Percentiles rank a stretch among this genome's conserved stretches.
phyloP scores from a whole-genome alignment of 352 stramenopile genomes.

The Globisporangium orthogonon region DNA sequence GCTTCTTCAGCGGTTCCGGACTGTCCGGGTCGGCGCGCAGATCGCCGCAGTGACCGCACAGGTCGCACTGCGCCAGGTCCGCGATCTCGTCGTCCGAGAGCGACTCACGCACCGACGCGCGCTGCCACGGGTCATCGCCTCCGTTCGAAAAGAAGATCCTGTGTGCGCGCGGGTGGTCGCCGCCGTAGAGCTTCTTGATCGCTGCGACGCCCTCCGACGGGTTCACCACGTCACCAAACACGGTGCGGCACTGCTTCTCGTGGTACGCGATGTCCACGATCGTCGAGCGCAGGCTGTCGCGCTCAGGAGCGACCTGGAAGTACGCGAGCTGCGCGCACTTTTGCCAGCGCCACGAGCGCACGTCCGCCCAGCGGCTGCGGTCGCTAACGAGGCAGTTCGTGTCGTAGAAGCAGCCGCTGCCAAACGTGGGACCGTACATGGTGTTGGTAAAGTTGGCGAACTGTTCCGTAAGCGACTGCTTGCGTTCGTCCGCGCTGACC shows the following conservation, averaged over 20 bases:
- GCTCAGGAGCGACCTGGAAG: slow-evolving; percentile 72
- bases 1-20: slow-evolving; percentile 54
- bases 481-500: slow-evolving; percentile 36
- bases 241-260: slow-evolving; percentile 57
- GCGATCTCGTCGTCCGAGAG: slow-evolving; percentile 54
- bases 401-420: slow-evolving; percentile 79
- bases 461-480: slow-evolving; percentile 41
- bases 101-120: slow-evolving; percentile 56
- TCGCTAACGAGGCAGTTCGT: slow-evolving; percentile 56
- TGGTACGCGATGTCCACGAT: slow-evolving; percentile 78
- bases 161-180: slow-evolving; percentile 57
- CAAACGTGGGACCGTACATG: slow-evolving; percentile 79
- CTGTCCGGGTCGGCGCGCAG: slow-evolving; percentile 37
- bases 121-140: slow-evolving; percentile 83
- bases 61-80: slow-evolving; percentile 66
- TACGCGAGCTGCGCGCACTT: slow-evolving; percentile 85
- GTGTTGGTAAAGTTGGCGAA: slow-evolving; percentile 80
- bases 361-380: slow-evolving; percentile 50
- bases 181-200: slow-evolving; percentile 70
- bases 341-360: slow-evolving; percentile 84
- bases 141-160: slow-evolving; percentile 85
- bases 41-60: slow-evolving; percentile 82
- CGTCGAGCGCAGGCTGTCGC: slow-evolving; percentile 50
- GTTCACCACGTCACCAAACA: slow-evolving; percentile 71
- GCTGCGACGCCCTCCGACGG: slow-evolving; percentile 46